Evolutionary conservation across 2,329 filamentous ascomycete species (phyloP), one percentile per base, ranked within the genome.

Genomic region (Exophiala viscosa): DNA sequence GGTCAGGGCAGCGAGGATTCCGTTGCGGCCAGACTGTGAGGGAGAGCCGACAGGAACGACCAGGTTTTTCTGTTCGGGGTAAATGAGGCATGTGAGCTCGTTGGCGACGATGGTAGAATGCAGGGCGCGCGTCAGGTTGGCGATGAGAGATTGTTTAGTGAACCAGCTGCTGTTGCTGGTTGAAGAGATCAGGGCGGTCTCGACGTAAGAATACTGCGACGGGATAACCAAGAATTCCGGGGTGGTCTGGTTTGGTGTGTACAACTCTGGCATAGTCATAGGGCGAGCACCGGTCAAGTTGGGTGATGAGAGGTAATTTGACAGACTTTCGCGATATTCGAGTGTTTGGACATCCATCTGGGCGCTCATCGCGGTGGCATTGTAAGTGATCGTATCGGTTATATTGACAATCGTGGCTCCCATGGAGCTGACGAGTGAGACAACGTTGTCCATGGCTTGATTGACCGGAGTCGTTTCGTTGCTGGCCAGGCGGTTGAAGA

Each of bases 21-120:
- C 79, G 58, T 82, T 86, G 2, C 83, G 71, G 1, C 82, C 82
- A n/a, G 69, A 69, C 66, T 86, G 83, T 0, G 74, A 77, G 0
- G 76, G 70, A 1, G 76, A 74, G 2, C 81, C 82, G 18, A 84
- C 66, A 41, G 76, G 75, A 2, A 84, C 81, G 5, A 83, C 80
- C 1, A 86, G 74, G 48, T 84, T 84, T 62, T 77, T 77, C 61
- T 86, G 83, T 63, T 86, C 77, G 0, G 83, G 83, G 65, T 86
- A 86, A 60, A 85, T 76, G 33, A 86, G 60, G 0, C 78, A 82
- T 62, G 84, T 78, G 11, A 86, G 70, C 0, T 66, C 54, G 56
- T 81, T 69, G 0, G 62, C 51, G 0, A 67, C 63, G 54, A 86
- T 83, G 0, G 79, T 81, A 2, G 66, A 55, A n/a, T 71, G 67